Base-by-base conservation (phyloP, 2,329 filamentous ascomycete genomes). In the Cercospora berteroae region DNA sequence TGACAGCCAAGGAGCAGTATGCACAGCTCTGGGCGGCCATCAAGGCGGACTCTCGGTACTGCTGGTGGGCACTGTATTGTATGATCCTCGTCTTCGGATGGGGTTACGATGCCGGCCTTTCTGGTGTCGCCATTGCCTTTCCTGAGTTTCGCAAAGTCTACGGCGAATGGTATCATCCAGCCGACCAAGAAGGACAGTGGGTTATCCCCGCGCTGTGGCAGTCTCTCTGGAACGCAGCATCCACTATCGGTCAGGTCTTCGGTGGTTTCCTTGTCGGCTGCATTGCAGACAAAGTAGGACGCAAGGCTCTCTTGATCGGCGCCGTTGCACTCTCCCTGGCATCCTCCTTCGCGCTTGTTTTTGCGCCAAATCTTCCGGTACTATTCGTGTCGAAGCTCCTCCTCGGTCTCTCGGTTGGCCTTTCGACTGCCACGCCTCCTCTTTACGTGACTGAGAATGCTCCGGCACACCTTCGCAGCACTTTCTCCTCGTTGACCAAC, bases 201-300 rank as follows among this genome's bases (percentile, higher is more conserved):
- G 72, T 79, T 6, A 79, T 80, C 39, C 77, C 78, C 0, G 77
- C 79, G 1, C 73, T 79, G 0, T 80, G 77, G 77, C 77, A 79
- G 64, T 78, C 77, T 52, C 74, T 80, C 7, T 79, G 78, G 78
- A 79, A 79, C 60, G 77, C 78, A 3, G 78, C 77, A 5, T 77
- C 75, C 29, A 79, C 77, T 5, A 79, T 80, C 6, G 78, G 78
- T 16, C 71, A 73, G 29, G 63, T 65, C 31, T 61, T 56, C 20
- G 60, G 60, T 9, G 60, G 60, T 13, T 71, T 71, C 36, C 70
- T 71, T n/a, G 73, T 72, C 31, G 73, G 73, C 8, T 70, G 72
- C n/a, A 73, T 75, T 44, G 71, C 72, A 44, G 73, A 75, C 52
- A 67, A 68, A 10, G 65, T 68, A 10, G 72, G 72, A 16, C 70